Evolutionary conservation across 768 basidiomycete genomes (phyloP), one percentile per base, ranked within the genome.

Genomic region (Kwoniella bestiolae): DNA sequence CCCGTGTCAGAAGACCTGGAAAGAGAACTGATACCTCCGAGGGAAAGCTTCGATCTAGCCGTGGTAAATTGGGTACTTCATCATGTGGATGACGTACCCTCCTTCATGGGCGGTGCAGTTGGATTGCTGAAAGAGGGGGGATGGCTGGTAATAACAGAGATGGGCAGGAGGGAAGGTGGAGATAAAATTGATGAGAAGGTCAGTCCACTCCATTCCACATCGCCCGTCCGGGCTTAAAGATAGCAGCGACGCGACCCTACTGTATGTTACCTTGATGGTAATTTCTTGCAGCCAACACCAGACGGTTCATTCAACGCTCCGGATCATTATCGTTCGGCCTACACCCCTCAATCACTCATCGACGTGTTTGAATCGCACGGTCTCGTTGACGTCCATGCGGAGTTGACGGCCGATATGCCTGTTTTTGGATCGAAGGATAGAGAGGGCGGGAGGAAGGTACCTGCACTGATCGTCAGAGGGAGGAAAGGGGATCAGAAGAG

Each of bases 131-230:
- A 25, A 12, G 16, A 32, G 0, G 74, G 68, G 5, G 72, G 72
- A 45, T 73, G 68, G 65, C n/a, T 76, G 7, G 70, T 76, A 4
- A 34, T 73, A 26, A 71, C 72, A 3, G 74, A 76, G 53, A 71
- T 76, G 66, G 74, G 69, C 25, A 63, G 31, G 34, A 51, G 49
- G 18, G 63, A 64, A 28, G 61, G 61, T 3, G 38, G 38, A 14
- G 12, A 21, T 51, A 47, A 14, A 28, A 67, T 14, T 7, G 55
- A 56, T 18, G 55, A 21, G 6, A 56, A 56, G n/a, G 55, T 56
- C 12, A 34, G 55, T 56, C n/a, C 38, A 41, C 34, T 35, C 5
- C 34, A 14, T 41, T 18, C 12, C 12, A 41, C 38, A 12, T 35
- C 6, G 34, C 5, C 34, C 34, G 34, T 35, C n/a, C n/a, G n/a